Conservation (phyloP, 2,329 filamentous ascomycete genomes). For the Calonectria leucothoes region DNA sequence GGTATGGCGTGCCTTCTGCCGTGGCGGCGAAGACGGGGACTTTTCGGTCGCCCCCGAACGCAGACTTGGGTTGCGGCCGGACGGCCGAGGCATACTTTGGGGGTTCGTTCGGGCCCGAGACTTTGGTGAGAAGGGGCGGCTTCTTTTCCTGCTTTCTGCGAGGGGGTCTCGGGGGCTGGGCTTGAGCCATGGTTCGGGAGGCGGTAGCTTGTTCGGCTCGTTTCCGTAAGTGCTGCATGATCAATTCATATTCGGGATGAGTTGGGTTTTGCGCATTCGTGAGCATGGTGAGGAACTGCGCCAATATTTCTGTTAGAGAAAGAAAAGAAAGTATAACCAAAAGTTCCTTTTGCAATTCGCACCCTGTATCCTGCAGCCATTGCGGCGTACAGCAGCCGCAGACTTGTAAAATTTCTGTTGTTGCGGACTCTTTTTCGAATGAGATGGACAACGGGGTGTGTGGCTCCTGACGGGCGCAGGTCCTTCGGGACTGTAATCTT, state of each 20-base stretch:
- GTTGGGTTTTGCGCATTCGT: slow-evolving; percentile 50
- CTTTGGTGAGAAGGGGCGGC: slow-evolving; percentile 47
- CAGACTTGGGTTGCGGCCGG: slow-evolving; percentile 60
- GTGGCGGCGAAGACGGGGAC: slow-evolving; percentile 68
- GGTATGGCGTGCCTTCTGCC: slow-evolving; percentile 69
- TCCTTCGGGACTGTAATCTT: slow-evolving; percentile 65
- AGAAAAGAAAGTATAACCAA: not conserved
- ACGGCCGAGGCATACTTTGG: slow-evolving; percentile 60
- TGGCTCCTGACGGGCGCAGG: slow-evolving; percentile 38
- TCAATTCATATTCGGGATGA: slow-evolving; percentile 53
- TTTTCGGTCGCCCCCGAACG: slow-evolving; percentile 52
- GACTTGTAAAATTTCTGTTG: slow-evolving; percentile 68
- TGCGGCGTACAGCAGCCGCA: slow-evolving; percentile 69
- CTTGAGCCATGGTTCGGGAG: slow-evolving; percentile 31
- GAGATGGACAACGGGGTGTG: slow-evolving; percentile 64
- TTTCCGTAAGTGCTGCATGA: slow-evolving; percentile 55
- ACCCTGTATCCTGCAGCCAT: slow-evolving; percentile 78
- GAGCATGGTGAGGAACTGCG: slow-evolving; percentile 56
- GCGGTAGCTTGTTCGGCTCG: slow-evolving; percentile 33
- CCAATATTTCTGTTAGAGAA: not conserved
- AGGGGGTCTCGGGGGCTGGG: slow-evolving; percentile 28
- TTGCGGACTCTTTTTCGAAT: slow-evolving; percentile 72
- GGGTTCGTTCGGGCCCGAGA: slow-evolving; percentile 47
- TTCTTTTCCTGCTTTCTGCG: not conserved
- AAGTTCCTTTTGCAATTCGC: not conserved